Conservation (phyloP, 2,329 filamentous ascomycete genomes). For the Botrytis cinerea region DNA sequence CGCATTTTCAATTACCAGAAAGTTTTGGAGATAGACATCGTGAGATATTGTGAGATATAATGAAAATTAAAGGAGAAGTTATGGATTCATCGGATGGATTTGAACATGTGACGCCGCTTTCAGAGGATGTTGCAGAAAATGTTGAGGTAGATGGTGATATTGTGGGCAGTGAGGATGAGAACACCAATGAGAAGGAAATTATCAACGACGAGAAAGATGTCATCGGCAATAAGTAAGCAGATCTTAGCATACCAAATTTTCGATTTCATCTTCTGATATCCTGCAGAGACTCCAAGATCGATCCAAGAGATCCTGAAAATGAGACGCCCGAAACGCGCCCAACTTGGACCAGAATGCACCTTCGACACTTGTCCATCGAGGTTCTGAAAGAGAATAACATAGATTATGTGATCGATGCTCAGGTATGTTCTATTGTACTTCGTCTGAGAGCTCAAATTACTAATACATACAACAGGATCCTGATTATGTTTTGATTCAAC, state of each 20-base stretch:
- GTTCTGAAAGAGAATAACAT: conserved; percentile 57
- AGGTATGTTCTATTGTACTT: not conserved
- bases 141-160: too few relatives aligned
- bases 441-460: too few relatives aligned
- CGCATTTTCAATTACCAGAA: not conserved
- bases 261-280: conserved; percentile 34
- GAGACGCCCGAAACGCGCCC: conserved; percentile 43
- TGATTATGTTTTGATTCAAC: conserved; percentile 71
- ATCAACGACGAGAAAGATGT: conserved; percentile 49
- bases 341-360: conserved; percentile 65
- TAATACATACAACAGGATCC: conserved; percentile 52
- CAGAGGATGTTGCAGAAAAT: not conserved
- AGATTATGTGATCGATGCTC: conserved; percentile 56
- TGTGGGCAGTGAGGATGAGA: not conserved
- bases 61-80: not conserved
- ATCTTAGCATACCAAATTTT: conserved; percentile 41
- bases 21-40: not conserved
- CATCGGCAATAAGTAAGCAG: conserved; percentile 39
- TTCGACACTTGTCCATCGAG: conserved; percentile 61
- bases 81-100: conserved; percentile 2
- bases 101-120: not conserved
- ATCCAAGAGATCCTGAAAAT: conserved; percentile 50
- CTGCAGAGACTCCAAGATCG: conserved; percentile 40
- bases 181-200: conserved; percentile 37
- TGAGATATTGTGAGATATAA: not conserved